Percentiles rank a stretch among this genome's conserved stretches.
Evolutionary conservation across 2,329 filamentous ascomycete genomes (phyloP).

Genomic region (Colletotrichum nymphaeae): DNA sequence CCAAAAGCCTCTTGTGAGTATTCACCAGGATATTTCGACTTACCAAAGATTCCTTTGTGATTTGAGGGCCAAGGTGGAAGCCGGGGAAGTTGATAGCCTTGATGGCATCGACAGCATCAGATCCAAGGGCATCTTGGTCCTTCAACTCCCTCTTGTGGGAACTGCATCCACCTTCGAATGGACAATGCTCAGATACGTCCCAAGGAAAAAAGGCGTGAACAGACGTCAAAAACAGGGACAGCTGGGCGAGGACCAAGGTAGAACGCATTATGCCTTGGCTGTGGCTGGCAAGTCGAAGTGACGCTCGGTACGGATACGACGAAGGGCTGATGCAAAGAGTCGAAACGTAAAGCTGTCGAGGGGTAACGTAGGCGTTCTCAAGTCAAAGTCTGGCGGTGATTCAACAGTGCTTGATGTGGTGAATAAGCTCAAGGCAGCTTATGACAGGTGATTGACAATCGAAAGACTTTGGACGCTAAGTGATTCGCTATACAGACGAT

Average conservation of each 20-base stretch:
- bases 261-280: conserved; percentile 53
- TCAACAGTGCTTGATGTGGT: background rate
- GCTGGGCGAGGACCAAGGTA: conserved; percentile 50
- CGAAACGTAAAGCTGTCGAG: background rate
- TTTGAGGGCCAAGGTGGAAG: conserved; percentile 43
- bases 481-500: background rate
- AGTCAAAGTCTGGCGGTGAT: background rate
- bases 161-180: conserved; percentile 43
- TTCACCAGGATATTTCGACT: background rate
- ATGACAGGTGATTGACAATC: background rate
- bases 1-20: background rate
- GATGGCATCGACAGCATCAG: conserved; percentile 18
- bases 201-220: conserved; percentile 62
- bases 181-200: conserved; percentile 44
- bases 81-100: conserved; percentile 44
- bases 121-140: conserved; percentile 18
- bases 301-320: background rate
- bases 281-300: background rate
- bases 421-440: background rate
- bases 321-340: background rate
- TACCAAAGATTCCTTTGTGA: conserved; percentile 5
- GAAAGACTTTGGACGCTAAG: background rate
- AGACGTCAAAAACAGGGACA: conserved; percentile 60
- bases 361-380: background rate
- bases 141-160: conserved; percentile 36